These are phyloP conservation scores for Penicillium sp. DNA, from an alignment of 2,329 filamentous ascomycete genomes.

Conservation along the genomic window DNA sequence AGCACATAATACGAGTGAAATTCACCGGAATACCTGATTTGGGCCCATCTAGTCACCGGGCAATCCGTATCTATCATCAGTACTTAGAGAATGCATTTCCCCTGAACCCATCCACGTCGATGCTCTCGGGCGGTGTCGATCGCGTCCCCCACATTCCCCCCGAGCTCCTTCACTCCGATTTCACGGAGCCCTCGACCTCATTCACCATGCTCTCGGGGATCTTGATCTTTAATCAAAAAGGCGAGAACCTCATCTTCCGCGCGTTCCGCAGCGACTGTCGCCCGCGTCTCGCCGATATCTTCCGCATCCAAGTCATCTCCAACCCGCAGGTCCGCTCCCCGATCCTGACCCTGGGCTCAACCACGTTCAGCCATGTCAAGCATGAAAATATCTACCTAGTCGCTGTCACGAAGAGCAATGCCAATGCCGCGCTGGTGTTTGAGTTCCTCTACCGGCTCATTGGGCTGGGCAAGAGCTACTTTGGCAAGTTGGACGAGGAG, in stretches of 20 bases:
- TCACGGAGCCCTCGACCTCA: slow-evolving; percentile 10
- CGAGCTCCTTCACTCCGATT: slow-evolving; percentile 10
- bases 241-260: slow-evolving; percentile 98
- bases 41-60: no score
- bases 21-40: no score
- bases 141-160: slow-evolving; percentile 9
- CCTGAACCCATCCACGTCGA: no score
- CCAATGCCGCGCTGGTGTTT: slow-evolving; percentile 95
- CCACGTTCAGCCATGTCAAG: slow-evolving; percentile 98
- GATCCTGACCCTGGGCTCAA: slow-evolving; percentile 93
- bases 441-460: slow-evolving; percentile 95
- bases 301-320: slow-evolving; percentile 98
- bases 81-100: no score
- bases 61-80: no score
- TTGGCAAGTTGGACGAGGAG: slow-evolving; percentile 98
- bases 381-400: slow-evolving; percentile 99
- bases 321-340: slow-evolving; percentile 96
- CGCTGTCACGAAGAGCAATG: slow-evolving; percentile 97
- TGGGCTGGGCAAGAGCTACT: slow-evolving; percentile 86
- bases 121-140: slow-evolving; percentile 11
- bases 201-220: slow-evolving; percentile 87
- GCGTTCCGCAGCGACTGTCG: slow-evolving; percentile 98
- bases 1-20: no score
- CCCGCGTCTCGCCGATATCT: slow-evolving; percentile 94
- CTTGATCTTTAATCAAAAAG: slow-evolving; percentile 98